Evolutionary conservation across 257 asterid genomes (phyloP).

Genomic region (Ligustrum vulgare): DNA sequence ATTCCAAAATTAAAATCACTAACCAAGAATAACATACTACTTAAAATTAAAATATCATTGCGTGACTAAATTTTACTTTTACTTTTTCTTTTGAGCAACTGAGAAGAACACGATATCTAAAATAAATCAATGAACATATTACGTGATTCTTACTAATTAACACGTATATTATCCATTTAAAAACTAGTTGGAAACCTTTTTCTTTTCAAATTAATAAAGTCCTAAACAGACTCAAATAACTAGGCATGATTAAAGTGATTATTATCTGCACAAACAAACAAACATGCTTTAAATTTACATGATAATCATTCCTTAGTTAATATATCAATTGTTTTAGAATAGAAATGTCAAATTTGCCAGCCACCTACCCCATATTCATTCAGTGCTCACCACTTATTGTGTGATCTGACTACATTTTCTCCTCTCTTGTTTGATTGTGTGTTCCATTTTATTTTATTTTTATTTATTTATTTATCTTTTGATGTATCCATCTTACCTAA

Average conservation of each 20-base stretch:
- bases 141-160: neutral
- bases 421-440: conserved; percentile 8
- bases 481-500: conserved; percentile 25
- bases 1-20: neutral
- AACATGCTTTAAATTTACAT: no score
- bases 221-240: no score
- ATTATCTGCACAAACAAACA: no score
- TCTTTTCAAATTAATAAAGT: neutral
- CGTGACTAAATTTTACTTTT: no score
- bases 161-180: neutral
- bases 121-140: no score
- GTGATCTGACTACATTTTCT: conserved; percentile 14
- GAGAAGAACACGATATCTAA: no score
- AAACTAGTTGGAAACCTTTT: neutral
- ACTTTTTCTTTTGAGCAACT: no score
- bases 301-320: neutral
- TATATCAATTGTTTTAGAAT: neutral
- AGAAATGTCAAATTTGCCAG: no score
- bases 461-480: neutral
- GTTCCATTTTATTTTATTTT: neutral
- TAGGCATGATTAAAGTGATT: no score
- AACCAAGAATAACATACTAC: neutral
- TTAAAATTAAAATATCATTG: no score
- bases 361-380: neutral
- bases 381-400: conserved; percentile 3